Percentiles rank a stretch among this genome's conserved stretches.
phyloP scores from a whole-genome alignment of 768 basidiomycete species.

The Leucosporidium yakuticum region DNA sequence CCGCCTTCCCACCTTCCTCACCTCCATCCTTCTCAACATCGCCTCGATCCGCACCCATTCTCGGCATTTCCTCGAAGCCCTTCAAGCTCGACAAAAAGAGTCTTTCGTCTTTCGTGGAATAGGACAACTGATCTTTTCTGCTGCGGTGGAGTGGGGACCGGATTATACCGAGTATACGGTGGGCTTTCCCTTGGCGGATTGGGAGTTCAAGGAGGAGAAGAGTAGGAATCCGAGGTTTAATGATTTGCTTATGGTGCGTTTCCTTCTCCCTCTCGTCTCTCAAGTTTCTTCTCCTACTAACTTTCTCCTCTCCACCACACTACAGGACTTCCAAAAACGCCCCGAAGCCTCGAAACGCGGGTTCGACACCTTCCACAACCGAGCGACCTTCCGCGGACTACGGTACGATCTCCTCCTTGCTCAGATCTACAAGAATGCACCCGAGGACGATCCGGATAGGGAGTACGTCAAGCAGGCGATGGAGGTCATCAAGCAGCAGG shows the following conservation, averaged over 20 bases:
- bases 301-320: not conserved
- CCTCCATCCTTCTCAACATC: constrained; percentile 84
- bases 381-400: constrained; percentile 80
- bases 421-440: constrained; percentile 70
- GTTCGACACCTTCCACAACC: constrained; percentile 87
- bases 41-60: constrained; percentile 79
- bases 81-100: constrained; percentile 81
- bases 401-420: constrained; percentile 83
- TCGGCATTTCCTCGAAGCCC: constrained; percentile 70
- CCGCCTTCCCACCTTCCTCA: constrained; percentile 70
- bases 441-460: constrained; percentile 58
- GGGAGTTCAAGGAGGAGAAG: constrained; percentile 75
- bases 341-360: constrained; percentile 54
- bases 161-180: constrained; percentile 70
- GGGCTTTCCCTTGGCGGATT: constrained; percentile 64
- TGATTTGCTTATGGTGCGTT: constrained; percentile 73
- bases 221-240: constrained; percentile 74
- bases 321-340: constrained; percentile 21
- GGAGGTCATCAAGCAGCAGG: constrained; percentile 67
- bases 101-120: constrained; percentile 66
- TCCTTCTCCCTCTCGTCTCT: not conserved
- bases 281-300: not conserved
- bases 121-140: constrained; percentile 80
- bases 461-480: constrained; percentile 77
- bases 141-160: constrained; percentile 77